phyloP scores from a whole-genome alignment of 352 stramenopile genomes.

The Pseudoperonospora humuli region DNA sequence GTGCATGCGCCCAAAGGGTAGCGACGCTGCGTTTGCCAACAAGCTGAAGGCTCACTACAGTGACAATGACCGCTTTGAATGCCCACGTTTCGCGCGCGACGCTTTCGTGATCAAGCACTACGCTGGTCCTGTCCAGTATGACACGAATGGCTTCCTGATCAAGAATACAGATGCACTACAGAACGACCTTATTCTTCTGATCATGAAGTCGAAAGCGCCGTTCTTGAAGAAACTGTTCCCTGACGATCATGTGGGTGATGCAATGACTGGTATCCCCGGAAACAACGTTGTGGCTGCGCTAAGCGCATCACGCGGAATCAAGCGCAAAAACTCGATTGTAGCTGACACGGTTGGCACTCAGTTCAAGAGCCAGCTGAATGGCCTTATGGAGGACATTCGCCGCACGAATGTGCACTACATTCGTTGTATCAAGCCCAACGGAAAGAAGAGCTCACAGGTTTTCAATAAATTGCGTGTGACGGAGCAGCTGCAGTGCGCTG shows the following conservation, averaged over 20 bases:
- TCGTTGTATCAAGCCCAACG: slow-evolving; percentile 98
- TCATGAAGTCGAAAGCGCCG: slow-evolving; percentile 54
- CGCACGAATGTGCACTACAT: slow-evolving; percentile 97
- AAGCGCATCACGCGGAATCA: slow-evolving; percentile 29
- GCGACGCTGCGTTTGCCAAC: slow-evolving; percentile 77
- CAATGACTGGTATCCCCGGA: slow-evolving; percentile 31
- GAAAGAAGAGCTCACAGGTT: slow-evolving; percentile 84
- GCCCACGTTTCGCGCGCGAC: slow-evolving; percentile 70
- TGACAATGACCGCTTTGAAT: slow-evolving; percentile 84
- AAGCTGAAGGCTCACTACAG: slow-evolving; percentile 86
- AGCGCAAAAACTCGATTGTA: slow-evolving; percentile 78
- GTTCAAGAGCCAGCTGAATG: slow-evolving; percentile 91
- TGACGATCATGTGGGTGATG: slow-evolving; percentile 51
- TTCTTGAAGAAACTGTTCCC: slow-evolving; percentile 80
- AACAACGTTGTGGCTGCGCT: slow-evolving; percentile 12
- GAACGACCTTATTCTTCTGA: slow-evolving; percentile 86
- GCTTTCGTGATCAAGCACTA: slow-evolving; percentile 95
- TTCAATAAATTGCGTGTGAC: slow-evolving; percentile 90
- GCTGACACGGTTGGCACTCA: slow-evolving; percentile 81
- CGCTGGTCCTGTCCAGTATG: slow-evolving; percentile 93
- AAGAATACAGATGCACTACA: slow-evolving; percentile 96
- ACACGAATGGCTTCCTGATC: slow-evolving; percentile 89
- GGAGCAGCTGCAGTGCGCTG: slow-evolving; percentile 95
- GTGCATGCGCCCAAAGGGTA: slow-evolving; percentile 85
- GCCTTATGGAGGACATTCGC: slow-evolving; percentile 92